Conservation (phyloP, 2,329 filamentous ascomycete genomes). For the Botryosphaeria dothidea region DNA sequence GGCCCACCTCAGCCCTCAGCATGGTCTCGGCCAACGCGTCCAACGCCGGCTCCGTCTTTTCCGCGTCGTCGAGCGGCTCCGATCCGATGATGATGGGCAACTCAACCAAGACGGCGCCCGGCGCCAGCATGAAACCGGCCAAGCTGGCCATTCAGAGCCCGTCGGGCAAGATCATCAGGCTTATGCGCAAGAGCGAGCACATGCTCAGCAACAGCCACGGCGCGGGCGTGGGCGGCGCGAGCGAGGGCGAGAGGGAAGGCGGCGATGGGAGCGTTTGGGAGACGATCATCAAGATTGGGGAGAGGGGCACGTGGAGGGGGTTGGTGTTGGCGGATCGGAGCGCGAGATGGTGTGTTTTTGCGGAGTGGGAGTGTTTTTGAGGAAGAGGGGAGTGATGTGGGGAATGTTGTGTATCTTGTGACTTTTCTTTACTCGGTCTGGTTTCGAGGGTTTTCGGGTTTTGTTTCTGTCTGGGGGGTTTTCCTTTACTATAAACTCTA, state of each 20-base stretch:
- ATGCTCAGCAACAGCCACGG: constrained; percentile 42
- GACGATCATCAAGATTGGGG: constrained; percentile 87
- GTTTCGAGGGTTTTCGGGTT: neutral
- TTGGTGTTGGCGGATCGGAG: constrained; percentile 81
- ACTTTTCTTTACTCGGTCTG: too few relatives aligned
- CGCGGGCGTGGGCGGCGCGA: constrained; percentile 23
- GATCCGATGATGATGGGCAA: neutral
- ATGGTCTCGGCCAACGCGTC: constrained; percentile 59
- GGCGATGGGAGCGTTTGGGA: constrained; percentile 80
- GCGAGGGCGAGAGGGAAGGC: constrained; percentile 50
- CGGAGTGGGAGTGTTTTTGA: constrained; percentile 73
- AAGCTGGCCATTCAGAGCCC: constrained; percentile 95
- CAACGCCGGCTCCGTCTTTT: constrained; percentile 50
- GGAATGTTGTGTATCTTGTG: neutral
- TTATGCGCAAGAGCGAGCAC: constrained; percentile 78
- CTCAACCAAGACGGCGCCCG: constrained; percentile 48
- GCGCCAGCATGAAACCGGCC: constrained; percentile 69
- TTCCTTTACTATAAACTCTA: neutral
- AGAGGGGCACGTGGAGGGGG: constrained; percentile 77
- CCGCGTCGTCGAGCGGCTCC: constrained; percentile 39
- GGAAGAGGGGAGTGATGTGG: neutral
- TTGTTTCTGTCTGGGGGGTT: neutral
- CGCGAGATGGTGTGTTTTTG: constrained; percentile 89
- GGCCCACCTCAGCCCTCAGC: constrained; percentile 60
- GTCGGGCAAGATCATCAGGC: constrained; percentile 86